Evolutionary conservation across 1,284 basidiomycete genomes (phyloP).

Genomic region (Cutaneotrichosporon sp.): DNA sequence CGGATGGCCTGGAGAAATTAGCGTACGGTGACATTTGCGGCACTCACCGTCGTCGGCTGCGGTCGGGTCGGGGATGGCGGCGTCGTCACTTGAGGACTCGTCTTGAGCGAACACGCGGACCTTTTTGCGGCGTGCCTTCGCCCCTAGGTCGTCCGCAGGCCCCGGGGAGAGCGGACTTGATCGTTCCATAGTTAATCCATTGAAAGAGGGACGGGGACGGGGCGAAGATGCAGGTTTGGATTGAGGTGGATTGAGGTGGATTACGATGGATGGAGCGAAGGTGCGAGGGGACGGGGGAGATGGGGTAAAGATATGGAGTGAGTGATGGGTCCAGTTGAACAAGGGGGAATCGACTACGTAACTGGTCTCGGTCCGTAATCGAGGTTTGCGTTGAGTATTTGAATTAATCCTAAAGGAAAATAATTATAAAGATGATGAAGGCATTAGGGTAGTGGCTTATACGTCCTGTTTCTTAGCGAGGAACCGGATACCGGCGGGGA

Average conservation of each 20-base stretch:
- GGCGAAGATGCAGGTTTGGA: not conserved
- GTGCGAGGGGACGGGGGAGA: not conserved
- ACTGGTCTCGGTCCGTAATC: too few species aligned
- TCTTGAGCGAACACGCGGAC: slow-evolving; percentile 15
- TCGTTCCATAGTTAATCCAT: slow-evolving; percentile 12
- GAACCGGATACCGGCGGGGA: too few species aligned
- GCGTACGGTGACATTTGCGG: too few species aligned
- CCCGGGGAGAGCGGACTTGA: slow-evolving; percentile 11
- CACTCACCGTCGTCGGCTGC: slow-evolving; percentile 9
- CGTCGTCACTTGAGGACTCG: slow-evolving; percentile 12
- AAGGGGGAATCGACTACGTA: not conserved
- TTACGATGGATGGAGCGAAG: not conserved
- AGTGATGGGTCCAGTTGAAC: too few species aligned
- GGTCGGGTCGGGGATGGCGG: not conserved
- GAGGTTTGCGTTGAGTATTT: too few species aligned
- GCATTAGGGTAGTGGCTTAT: too few species aligned
- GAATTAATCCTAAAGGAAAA: too few species aligned
- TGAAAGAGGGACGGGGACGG: not conserved
- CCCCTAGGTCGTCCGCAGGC: slow-evolving; percentile 7
- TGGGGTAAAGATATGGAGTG: not conserved
- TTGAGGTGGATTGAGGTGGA: not conserved
- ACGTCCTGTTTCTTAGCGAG: too few species aligned
- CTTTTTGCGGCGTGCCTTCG: slow-evolving; percentile 12
- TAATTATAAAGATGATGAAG: too few species aligned
- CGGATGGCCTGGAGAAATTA: slow-evolving; percentile 1